Percentiles rank a stretch among this genome's conserved stretches.
phyloP scores from a whole-genome alignment of 441 rosid genomes.

The Adansonia rubrostipa region DNA sequence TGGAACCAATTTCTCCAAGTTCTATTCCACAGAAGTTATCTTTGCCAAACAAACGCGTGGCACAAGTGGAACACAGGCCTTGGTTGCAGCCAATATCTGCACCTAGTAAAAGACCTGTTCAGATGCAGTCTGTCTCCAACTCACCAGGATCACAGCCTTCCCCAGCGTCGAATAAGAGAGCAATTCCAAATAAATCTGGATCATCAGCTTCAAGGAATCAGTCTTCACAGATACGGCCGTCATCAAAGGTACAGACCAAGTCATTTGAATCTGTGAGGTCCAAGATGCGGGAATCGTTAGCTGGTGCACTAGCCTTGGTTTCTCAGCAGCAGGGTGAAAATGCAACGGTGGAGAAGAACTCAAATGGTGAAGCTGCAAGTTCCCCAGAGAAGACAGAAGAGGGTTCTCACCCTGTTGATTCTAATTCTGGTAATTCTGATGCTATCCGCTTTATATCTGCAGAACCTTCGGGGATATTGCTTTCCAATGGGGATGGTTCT shows the following conservation, averaged over 20 bases:
- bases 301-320: conserved; percentile 78
- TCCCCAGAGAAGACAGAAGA: conserved; percentile 32
- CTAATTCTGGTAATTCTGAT: conserved; percentile 31
- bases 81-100: conserved; percentile 70
- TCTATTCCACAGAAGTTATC: conserved; percentile 38
- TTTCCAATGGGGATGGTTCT: conserved; percentile 31
- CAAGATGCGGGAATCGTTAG: conserved; percentile 87
- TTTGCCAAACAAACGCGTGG: conserved; percentile 53
- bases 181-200: conserved; percentile 49
- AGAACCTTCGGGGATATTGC: conserved; percentile 33
- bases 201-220: conserved; percentile 43
- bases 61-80: conserved; percentile 65
- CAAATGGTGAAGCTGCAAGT: conserved; percentile 38
- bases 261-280: conserved; percentile 76
- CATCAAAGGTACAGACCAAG: conserved; percentile 48
- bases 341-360: conserved; percentile 39
- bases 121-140: conserved; percentile 41
- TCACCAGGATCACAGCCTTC: conserved; percentile 44
- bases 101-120: conserved; percentile 46
- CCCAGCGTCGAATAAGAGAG: conserved; percentile 48
- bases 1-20: conserved; percentile 44
- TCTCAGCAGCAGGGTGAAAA: conserved; percentile 42
- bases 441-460: conserved; percentile 27
- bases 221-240: conserved; percentile 41
- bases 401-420: conserved; percentile 36